Evolutionary conservation across 148 eudicot species (phyloP).

Genomic region (Rhododendron ferrugineum): DNA sequence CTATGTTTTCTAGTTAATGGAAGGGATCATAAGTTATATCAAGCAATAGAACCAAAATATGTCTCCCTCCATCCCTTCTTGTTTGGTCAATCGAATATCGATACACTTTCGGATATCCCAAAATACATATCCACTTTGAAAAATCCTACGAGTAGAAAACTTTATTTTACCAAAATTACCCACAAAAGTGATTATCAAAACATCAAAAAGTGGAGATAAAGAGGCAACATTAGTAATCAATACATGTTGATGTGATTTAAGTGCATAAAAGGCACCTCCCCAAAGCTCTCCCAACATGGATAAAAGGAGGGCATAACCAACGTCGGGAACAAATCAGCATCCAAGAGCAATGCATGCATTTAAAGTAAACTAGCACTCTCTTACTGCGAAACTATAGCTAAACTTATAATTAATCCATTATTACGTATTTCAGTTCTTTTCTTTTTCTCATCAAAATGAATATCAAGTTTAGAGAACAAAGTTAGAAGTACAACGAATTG

Average conservation of each 20-base stretch:
- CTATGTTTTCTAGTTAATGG: not conserved
- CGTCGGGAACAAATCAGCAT: not conserved
- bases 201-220: not conserved
- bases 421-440: not conserved
- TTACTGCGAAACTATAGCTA: not conserved
- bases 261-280: not conserved
- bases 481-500: not conserved
- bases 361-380: not conserved
- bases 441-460: not conserved
- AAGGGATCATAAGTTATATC: not conserved
- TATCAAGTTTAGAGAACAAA: not conserved
- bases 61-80: not conserved
- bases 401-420: not conserved
- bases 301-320: not conserved
- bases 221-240: not conserved
- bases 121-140: not conserved
- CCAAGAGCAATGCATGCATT: not conserved
- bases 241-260: not conserved
- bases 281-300: not conserved
- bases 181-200: not conserved
- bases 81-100: not conserved
- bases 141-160: not conserved
- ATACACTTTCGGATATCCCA: not conserved
- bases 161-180: not conserved
- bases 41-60: not conserved